A percentile compares a stretch with the other conserved stretches of the same genome.
phyloP scores from a whole-genome alignment of 2,329 filamentous ascomycete species.

The Diaporthe vaccinii region DNA sequence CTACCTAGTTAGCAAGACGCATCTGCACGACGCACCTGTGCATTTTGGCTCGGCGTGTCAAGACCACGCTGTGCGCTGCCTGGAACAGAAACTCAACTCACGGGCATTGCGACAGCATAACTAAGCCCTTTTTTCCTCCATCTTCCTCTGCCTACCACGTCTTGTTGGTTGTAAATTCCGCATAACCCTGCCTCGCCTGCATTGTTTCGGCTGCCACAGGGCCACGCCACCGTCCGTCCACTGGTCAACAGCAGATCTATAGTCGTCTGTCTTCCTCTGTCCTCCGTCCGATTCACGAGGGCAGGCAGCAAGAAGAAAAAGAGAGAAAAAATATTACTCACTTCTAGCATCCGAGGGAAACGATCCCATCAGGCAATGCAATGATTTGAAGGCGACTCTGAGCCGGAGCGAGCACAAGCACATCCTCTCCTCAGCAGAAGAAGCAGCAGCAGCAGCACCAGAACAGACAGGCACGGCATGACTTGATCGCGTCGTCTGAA shows the following conservation, averaged over 20 bases:
- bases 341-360: not conserved
- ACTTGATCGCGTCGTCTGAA: slow-evolving; percentile 30
- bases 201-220: slow-evolving; percentile 30
- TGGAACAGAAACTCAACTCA: not conserved
- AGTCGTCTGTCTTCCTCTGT: not conserved
- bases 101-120: not conserved
- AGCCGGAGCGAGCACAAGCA: not conserved
- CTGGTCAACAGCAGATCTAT: not conserved
- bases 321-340: not conserved
- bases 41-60: not conserved
- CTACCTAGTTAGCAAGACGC: not conserved
- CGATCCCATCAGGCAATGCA: not conserved
- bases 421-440: not conserved
- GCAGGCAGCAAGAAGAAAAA: not conserved
- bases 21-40: not conserved
- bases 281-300: not conserved
- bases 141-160: not conserved
- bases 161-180: slow-evolving; percentile 19
- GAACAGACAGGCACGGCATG: slow-evolving; percentile 11
- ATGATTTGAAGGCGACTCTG: slow-evolving; percentile 4
- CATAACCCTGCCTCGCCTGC: slow-evolving; percentile 18
- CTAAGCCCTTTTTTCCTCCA: not conserved
- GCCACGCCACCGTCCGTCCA: slow-evolving; percentile 18
- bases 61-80: not conserved
- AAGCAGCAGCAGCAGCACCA: not conserved